These are phyloP conservation scores for Thamnidium elegans DNA, from an alignment of 192 early-diverging fungal species.

Conservation along the genomic window DNA sequence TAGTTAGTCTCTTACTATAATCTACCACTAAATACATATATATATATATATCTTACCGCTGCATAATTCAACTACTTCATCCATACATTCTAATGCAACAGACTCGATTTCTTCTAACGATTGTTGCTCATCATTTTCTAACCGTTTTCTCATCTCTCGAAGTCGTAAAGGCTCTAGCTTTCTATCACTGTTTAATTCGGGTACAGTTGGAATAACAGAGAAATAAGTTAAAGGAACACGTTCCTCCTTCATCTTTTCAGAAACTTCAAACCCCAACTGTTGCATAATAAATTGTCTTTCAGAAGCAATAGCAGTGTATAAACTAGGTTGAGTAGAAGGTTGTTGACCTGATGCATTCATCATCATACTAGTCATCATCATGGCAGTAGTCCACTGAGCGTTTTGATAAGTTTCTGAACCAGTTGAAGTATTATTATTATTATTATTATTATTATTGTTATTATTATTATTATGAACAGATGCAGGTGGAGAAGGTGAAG, in stretches of 20 bases:
- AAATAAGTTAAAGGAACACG: conserved; percentile 55
- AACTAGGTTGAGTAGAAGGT: neutral
- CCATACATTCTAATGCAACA: conserved; percentile 77
- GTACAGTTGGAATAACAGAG: conserved; percentile 64
- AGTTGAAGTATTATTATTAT: neutral
- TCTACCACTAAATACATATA: too few relatives aligned
- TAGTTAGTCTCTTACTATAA: too few relatives aligned
- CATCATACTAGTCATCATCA: conserved; percentile 39
- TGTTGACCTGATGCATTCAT: conserved; percentile 32
- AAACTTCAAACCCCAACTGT: conserved; percentile 12
- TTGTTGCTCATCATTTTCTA: conserved; percentile 63
- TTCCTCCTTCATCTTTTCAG: conserved; percentile 9
- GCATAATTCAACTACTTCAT: conserved; percentile 87
- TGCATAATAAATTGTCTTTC: conserved; percentile 37
- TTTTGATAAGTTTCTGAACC: conserved; percentile 15
- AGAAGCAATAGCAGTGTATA: conserved; percentile 22
- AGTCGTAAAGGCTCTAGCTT: conserved; percentile 77
- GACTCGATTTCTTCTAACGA: conserved; percentile 71
- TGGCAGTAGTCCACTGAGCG: conserved; percentile 26
- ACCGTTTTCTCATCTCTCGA: conserved; percentile 82
- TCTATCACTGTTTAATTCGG: conserved; percentile 61
- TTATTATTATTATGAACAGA: too few relatives aligned
- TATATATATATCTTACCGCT: conserved; percentile 79
- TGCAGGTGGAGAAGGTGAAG: neutral
- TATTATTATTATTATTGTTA: neutral